phyloP scores from a whole-genome alignment of 495 filamentous ascomycete genomes.

The Aspergillus asperescens region DNA sequence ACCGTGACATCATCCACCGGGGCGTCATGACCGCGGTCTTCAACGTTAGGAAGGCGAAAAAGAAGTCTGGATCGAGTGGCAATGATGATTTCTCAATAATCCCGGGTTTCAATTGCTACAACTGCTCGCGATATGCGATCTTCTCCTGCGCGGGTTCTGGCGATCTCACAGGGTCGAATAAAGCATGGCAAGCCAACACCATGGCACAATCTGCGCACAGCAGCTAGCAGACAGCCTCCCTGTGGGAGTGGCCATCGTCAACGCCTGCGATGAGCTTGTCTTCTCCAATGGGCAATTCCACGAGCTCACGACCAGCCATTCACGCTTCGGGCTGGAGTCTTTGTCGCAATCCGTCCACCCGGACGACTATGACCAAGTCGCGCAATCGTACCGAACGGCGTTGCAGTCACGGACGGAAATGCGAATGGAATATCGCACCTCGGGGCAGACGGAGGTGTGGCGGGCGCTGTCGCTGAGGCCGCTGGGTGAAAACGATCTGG shows the following conservation, averaged over 20 bases:
- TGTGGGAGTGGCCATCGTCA: constrained; percentile 23
- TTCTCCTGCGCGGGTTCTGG: too few relatives aligned
- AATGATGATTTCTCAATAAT: too few relatives aligned
- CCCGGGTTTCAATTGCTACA: not conserved
- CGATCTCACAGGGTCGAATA: too few relatives aligned
- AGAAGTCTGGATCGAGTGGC: too few relatives aligned
- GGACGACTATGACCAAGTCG: constrained; percentile 20
- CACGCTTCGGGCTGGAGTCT: constrained; percentile 10
- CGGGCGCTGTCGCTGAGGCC: constrained; percentile 18
- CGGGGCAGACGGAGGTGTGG: constrained; percentile 15
- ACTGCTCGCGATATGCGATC: too few relatives aligned
- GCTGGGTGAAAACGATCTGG: constrained; percentile 6
- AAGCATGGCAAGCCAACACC: not conserved
- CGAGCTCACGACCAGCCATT: constrained; percentile 9
- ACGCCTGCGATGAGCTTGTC: constrained; percentile 16
- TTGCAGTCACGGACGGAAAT: not conserved
- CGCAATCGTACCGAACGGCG: constrained; percentile 8
- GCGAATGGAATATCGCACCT: constrained; percentile 23
- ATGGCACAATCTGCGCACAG: constrained; percentile 16
- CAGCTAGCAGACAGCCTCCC: constrained; percentile 28
- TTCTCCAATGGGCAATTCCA: constrained; percentile 23
- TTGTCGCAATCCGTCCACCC: constrained; percentile 20
- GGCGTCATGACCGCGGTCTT: too few relatives aligned
- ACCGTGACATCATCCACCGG: too few relatives aligned
- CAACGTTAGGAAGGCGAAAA: too few relatives aligned